These are phyloP conservation scores for Aspergillus eucalypticola DNA, from an alignment of 2,329 filamentous ascomycete species.

Conservation along the genomic window DNA sequence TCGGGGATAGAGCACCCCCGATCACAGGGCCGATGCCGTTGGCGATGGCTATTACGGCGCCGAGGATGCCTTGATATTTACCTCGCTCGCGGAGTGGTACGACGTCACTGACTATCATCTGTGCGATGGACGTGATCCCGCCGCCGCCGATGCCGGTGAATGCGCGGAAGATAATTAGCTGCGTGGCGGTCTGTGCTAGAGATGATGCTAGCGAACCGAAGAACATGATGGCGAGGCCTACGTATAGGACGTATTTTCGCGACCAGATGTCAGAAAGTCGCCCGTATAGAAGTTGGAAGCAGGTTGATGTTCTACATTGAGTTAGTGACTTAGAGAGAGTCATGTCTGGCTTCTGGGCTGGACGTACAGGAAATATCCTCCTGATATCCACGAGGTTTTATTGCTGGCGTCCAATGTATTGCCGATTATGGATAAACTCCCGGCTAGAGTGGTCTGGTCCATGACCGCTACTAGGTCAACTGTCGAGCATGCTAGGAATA, in stretches of 20 bases:
- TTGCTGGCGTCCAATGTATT: slow-evolving; percentile 52
- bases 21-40: slow-evolving; percentile 59
- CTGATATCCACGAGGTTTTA: slow-evolving; percentile 58
- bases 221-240: slow-evolving; percentile 55
- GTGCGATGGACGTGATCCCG: slow-evolving; percentile 59
- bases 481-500: slow-evolving; percentile 58
- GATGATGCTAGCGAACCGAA: slow-evolving; percentile 61
- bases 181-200: slow-evolving; percentile 55
- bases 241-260: slow-evolving; percentile 59
- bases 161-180: slow-evolving; percentile 62
- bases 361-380: slow-evolving; percentile 50
- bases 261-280: slow-evolving; percentile 62
- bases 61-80: slow-evolving; percentile 59
- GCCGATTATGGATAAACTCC: slow-evolving; percentile 58
- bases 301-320: slow-evolving; percentile 68
- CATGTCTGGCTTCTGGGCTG: neutral
- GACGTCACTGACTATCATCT: slow-evolving; percentile 64
- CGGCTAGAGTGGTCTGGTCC: slow-evolving; percentile 60
- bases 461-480: slow-evolving; percentile 59
- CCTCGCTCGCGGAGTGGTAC: slow-evolving; percentile 61
- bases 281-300: slow-evolving; percentile 66
- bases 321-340: slow-evolving; percentile 64
- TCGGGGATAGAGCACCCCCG: slow-evolving; percentile 53
- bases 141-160: slow-evolving; percentile 62
- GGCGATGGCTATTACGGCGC: slow-evolving; percentile 55